Percentiles rank a stretch among this genome's conserved stretches.
Evolutionary conservation across 139 green algal genomes (phyloP).

Genomic region (Volvox africanus): DNA sequence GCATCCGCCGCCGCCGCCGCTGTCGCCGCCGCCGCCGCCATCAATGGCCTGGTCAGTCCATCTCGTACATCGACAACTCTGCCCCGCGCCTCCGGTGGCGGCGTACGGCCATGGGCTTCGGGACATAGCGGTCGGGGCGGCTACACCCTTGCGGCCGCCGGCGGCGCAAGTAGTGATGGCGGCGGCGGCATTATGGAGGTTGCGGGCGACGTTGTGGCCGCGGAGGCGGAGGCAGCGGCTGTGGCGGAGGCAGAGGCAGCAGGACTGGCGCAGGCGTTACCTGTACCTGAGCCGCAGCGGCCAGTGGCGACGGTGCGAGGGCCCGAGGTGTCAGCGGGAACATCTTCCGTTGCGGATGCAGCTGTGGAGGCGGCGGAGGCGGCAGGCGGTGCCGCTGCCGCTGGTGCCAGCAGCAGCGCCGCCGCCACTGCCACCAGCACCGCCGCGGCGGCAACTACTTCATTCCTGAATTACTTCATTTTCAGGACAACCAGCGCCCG

Average conservation of each 20-base stretch:
- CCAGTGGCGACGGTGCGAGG: neutral
- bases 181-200: neutral
- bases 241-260: neutral
- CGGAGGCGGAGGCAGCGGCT: neutral
- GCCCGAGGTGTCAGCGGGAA: neutral
- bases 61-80: neutral
- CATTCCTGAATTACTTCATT: conserved; percentile 31
- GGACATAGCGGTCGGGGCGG: neutral
- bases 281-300: neutral
- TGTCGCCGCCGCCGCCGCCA: too few species aligned
- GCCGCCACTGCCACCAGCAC: neutral
- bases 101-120: neutral
- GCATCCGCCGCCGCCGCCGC: neutral
- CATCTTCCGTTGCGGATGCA: neutral
- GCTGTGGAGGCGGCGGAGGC: conserved; percentile 13
- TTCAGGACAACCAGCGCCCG: neutral
- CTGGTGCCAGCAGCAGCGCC: neutral
- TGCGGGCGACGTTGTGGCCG: neutral
- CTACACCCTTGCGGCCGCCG: neutral
- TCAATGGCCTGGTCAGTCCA: neutral
- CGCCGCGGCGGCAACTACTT: neutral
- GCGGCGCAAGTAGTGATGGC: neutral
- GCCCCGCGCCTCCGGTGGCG: neutral
- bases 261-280: neutral
- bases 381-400: neutral